phyloP scores from a whole-genome alignment of 2,329 filamentous ascomycete species.

The Bipolaris victoriae region DNA sequence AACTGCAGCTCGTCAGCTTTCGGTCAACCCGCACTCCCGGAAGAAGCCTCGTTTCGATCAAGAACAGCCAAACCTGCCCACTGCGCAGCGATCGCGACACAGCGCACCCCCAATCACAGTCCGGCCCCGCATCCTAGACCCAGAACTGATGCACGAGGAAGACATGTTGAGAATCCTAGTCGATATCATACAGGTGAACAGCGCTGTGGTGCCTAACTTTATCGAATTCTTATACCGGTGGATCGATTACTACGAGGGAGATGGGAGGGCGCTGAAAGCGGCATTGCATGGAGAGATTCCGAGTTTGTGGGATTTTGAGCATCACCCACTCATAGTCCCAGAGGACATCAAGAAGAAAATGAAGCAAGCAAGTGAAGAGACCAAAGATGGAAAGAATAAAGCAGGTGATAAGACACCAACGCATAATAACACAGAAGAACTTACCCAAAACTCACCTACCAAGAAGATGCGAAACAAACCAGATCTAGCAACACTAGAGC shows the following conservation, averaged over 20 bases:
- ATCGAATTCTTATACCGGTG: slow-evolving; percentile 45
- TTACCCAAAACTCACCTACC: slow-evolving; percentile 24
- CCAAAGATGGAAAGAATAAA: neutral
- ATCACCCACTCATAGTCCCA: slow-evolving; percentile 34
- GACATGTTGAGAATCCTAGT: slow-evolving; percentile 40
- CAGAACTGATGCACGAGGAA: slow-evolving; percentile 34
- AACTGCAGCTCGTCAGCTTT: neutral
- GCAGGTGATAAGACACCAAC: neutral
- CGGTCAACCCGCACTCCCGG: slow-evolving; percentile 13
- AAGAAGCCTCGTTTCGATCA: slow-evolving; percentile 35
- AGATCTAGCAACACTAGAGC: slow-evolving; percentile 32
- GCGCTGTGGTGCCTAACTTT: slow-evolving; percentile 40
- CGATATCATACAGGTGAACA: slow-evolving; percentile 39
- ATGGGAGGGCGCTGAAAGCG: slow-evolving; percentile 41
- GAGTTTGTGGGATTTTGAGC: slow-evolving; percentile 45
- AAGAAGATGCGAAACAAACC: slow-evolving; percentile 35
- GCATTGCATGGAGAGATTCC: slow-evolving; percentile 44
- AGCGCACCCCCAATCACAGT: slow-evolving; percentile 20
- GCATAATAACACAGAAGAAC: slow-evolving; percentile 13
- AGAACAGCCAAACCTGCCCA: neutral
- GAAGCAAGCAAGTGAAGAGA: neutral
- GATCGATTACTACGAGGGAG: slow-evolving; percentile 42
- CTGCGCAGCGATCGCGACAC: slow-evolving; percentile 6
- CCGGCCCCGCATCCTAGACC: slow-evolving; percentile 28
- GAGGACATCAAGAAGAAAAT: slow-evolving; percentile 12